phyloP scores from a whole-genome alignment of 2,329 filamentous ascomycete genomes.

The Lecanicillium sp. region DNA sequence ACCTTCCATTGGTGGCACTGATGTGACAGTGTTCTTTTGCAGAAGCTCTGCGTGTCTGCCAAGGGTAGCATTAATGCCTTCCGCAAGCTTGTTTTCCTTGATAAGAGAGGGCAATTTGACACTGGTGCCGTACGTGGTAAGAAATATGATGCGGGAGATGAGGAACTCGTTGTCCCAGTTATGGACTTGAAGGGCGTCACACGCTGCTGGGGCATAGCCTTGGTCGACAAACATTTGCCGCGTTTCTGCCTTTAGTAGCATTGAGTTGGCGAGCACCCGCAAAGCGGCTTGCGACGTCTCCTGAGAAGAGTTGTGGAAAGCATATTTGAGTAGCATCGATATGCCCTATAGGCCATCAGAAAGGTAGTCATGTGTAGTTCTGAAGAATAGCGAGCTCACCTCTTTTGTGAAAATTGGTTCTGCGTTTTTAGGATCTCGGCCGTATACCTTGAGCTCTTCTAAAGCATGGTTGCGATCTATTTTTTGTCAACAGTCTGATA shows the following conservation, averaged over 20 bases:
- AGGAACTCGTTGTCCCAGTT: conserved; percentile 82
- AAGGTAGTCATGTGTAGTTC: not conserved
- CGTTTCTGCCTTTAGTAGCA: conserved; percentile 45
- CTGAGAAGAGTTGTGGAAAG: conserved; percentile 56
- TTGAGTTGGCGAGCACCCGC: conserved; percentile 72
- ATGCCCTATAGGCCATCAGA: conserved; percentile 52
- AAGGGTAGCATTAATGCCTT: conserved; percentile 62
- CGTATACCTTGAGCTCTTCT: conserved; percentile 57
- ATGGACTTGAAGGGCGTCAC: conserved; percentile 63
- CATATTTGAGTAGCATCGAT: conserved; percentile 60
- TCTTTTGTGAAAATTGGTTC: conserved; percentile 78
- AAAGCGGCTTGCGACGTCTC: conserved; percentile 67
- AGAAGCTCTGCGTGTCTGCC: conserved; percentile 53
- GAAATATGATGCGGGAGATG: conserved; percentile 34
- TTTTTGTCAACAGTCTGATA: conserved; percentile 11
- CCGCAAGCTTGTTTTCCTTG: conserved; percentile 29
- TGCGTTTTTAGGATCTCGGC: conserved; percentile 62
- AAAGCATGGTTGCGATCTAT: conserved; percentile 54
- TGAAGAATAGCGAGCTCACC: conserved; percentile 34
- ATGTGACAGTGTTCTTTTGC: conserved; percentile 20
- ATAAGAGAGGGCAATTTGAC: conserved; percentile 40
- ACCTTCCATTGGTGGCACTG: conserved; percentile 54
- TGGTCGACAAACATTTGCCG: conserved; percentile 26
- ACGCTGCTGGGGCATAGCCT: conserved; percentile 54
- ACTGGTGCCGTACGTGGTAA: conserved; percentile 40